Evolutionary conservation across 352 stramenopile genomes (phyloP), one percentile per base, ranked within the genome.

Genomic region (Pythium rishiriense): DNA sequence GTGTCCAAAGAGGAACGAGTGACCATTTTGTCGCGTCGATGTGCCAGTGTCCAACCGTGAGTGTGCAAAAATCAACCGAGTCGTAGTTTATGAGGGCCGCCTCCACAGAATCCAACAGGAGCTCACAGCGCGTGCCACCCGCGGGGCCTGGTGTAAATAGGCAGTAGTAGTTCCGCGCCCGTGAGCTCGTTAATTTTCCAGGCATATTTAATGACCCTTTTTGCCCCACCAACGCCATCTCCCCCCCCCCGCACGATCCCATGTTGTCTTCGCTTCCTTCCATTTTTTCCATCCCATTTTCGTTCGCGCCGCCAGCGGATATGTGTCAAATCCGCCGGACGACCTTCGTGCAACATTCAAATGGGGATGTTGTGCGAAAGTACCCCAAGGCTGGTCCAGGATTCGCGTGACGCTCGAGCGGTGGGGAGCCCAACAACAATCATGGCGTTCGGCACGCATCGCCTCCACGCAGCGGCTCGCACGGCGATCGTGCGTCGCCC

Each of bases 131-230:
- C 19, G 17, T 29, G 29, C 31, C 31, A 29, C 7, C 19, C 29
- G 19, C 11, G 12, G 24, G 24, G 24, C 8, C 21, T 26, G 52
- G 33, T 35, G 52, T 59, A 59, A 22, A 59, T 33, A 25, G 39
- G 43, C 45, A 57, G 22, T 17, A 21, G 15, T 53, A 53, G 15
- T 19, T 9, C 37, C 46, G 46, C 10, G 21, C 46, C n/a, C 46
- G 25, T 43, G 37, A 19, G 11, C 37, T 43, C 14, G 19, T n/a
- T 43, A 21, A 43, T 29, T 42, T 4, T n/a, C 33, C 14, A 53
- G 45, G 55, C 55, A 54, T 62, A 62, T 62, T 62, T 62, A 62
- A 62, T 49, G 55, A 54, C 55, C 55, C 21, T 10, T 53, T 28
- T n/a, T 21, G 7, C 42, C 19, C 39, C 39, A 46, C 4, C 42